A percentile compares a stretch with the other conserved stretches of the same genome.
phyloP scores from a whole-genome alignment of 164 flowering plant genomes.

The Liriodendron chinense region DNA sequence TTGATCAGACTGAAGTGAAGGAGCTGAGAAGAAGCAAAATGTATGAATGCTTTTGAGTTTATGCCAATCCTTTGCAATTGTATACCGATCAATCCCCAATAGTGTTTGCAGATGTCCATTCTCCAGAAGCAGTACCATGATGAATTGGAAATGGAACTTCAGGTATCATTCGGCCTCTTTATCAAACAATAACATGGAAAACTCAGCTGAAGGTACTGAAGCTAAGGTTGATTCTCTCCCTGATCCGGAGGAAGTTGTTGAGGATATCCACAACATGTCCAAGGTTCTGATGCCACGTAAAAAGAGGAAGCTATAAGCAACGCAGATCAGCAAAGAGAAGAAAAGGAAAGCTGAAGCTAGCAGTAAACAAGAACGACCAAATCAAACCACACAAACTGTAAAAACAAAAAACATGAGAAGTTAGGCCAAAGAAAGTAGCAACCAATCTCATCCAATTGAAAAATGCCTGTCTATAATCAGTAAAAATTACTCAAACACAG shows the following conservation, averaged over 20 bases:
- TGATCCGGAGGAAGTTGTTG: constrained; percentile 32
- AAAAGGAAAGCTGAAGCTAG: constrained; percentile 36
- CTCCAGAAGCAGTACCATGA: constrained; percentile 58
- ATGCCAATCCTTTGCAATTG: no score
- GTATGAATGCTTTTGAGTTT: no score
- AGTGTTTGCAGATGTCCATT: constrained; percentile 45
- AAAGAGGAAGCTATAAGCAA: constrained; percentile 57
- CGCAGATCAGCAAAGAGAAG: constrained; percentile 59
- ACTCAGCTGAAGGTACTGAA: constrained; percentile 24
- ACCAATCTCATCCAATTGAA: no score
- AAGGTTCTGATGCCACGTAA: constrained; percentile 54
- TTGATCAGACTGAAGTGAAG: constrained; percentile 64
- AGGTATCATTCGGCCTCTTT: constrained; percentile 36
- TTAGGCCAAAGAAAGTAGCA: no score
- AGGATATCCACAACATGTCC: constrained; percentile 36
- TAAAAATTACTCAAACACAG: no score
- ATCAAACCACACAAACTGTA: no score
- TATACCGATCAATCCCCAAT: background rate
- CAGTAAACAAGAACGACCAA: background rate
- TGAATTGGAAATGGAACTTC: constrained; percentile 22
- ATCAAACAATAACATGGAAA: constrained; percentile 15
- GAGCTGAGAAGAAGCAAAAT: constrained; percentile 26
- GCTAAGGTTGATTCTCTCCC: constrained; percentile 32
- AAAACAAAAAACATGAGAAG: no score
- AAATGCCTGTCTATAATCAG: no score